Base-by-base conservation (phyloP, 345 rosid species). In the Gossypium mustelinum region DNA sequence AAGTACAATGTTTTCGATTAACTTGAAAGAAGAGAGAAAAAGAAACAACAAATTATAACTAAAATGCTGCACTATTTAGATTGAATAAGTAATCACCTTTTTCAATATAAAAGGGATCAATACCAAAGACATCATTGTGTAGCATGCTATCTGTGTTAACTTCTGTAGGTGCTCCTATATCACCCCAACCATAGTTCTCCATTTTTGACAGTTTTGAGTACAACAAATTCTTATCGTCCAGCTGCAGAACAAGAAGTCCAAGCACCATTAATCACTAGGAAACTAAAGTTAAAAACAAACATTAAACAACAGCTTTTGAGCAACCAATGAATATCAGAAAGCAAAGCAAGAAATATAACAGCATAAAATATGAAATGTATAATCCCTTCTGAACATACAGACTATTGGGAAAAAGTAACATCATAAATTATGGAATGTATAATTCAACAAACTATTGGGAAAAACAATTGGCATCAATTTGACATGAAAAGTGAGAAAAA, bases 161-260 rank as follows among this genome's bases (percentile, higher is more conserved):
- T 57, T 77, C 81, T 68, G 60, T 76, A 78, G 68, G 64, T 74
- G 78, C 65, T 80, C 77, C 79, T 79, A 75, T 59, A 86, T 86
- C 86, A 74, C 89, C 93, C 96, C 97, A 94, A 62, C 97, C 94
- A 85, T 91, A 94, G 69, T 82, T 87, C 82, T 86, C 94, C 83
- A 94, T 79, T 52, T 62, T 80, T 64, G 90, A 85, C 81, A 90
- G 78, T 13, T 81, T 73, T 8, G 70, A 71, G 71, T 73, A 77
- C 67, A 67, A 81, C 10, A 72, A 60, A 63, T 64, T 59, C 11
- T 56, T 58, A 66, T 48, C 67, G 54, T 80, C 83, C 71, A 84
- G 85, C 98, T 91, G 79, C 70, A 79, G 70, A 69, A 78, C 57
- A 45, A 79, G 78, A 74, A 72, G 7, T 3, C 43, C 48, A 76